Conservation (phyloP, 495 filamentous ascomycete genomes). For the Penicillium angulare region DNA sequence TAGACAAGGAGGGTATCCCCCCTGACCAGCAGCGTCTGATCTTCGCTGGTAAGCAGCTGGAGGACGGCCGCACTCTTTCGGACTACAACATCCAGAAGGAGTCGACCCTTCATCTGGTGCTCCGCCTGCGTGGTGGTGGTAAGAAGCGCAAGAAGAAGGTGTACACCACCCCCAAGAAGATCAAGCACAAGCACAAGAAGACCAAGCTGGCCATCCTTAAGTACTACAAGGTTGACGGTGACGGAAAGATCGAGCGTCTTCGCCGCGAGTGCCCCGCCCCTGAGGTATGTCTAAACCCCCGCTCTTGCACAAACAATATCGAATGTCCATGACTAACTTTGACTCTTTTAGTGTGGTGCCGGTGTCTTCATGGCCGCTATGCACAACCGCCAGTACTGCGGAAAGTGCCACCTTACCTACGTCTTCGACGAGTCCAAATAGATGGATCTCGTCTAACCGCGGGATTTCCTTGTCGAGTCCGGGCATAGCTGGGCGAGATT, state of each 20-base stretch:
- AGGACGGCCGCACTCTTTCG: conserved; percentile 97
- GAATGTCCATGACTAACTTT: conserved; percentile 29
- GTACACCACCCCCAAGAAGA: conserved; percentile 99
- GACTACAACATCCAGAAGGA: conserved; percentile 99
- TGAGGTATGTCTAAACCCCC: conserved; percentile 57
- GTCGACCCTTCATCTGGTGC: conserved; percentile 96
- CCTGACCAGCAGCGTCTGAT: conserved; percentile 99
- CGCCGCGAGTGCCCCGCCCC: conserved; percentile 92
- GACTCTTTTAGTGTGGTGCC: conserved; percentile 80
- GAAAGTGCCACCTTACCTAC: conserved; percentile 98
- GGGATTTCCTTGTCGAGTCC: conserved; percentile 19
- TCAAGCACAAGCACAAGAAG: conserved; percentile 99
- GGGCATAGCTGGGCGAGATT: conserved; percentile 21
- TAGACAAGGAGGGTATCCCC: conserved; percentile 99
- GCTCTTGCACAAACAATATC: not conserved
- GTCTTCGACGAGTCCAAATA: conserved; percentile 90
- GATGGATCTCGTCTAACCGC: conserved; percentile 27
- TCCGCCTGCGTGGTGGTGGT: conserved; percentile 91
- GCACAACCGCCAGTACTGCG: conserved; percentile 99
- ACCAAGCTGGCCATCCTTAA: conserved; percentile 99
- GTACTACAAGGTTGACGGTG: conserved; percentile 99
- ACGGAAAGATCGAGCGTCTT: conserved; percentile 99
- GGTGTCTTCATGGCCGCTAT: conserved; percentile 99
- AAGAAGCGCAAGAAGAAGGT: conserved; percentile 99
- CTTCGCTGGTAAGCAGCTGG: conserved; percentile 99